Evolutionary conservation across 345 rosid genomes (phyloP).

Genomic region (Sonneratia alba): DNA sequence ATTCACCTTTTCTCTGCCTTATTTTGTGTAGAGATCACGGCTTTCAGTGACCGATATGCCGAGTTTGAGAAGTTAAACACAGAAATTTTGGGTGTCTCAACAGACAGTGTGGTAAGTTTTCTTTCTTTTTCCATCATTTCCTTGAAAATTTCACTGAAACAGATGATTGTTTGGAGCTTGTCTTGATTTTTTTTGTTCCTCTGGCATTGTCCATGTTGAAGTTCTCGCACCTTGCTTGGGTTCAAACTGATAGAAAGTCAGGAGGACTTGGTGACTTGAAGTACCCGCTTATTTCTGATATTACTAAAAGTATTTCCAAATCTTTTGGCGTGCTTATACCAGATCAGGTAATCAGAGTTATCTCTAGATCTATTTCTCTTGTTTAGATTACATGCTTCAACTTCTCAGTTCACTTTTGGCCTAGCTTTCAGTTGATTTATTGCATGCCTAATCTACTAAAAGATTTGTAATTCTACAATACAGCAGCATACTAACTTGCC

Average conservation of each 20-base stretch:
- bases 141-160: too few relatives aligned
- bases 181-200: neutral
- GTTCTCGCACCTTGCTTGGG: slow-evolving; percentile 99
- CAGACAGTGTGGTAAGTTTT: slow-evolving; percentile 82
- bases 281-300: slow-evolving; percentile 78
- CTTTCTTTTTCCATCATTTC: neutral
- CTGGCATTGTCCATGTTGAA: slow-evolving; percentile 13
- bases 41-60: slow-evolving; percentile 81
- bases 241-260: slow-evolving; percentile 93
- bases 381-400: neutral
- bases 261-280: slow-evolving; percentile 98
- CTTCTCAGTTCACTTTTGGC: neutral
- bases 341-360: slow-evolving; percentile 48
- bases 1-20: neutral
- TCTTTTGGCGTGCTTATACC: slow-evolving; percentile 79
- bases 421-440: neutral
- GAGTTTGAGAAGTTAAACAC: slow-evolving; percentile 90
- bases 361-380: neutral
- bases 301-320: slow-evolving; percentile 82
- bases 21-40: slow-evolving; percentile 73
- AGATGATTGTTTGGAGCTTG: too few relatives aligned
- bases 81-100: slow-evolving; percentile 77
- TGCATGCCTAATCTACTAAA: neutral
- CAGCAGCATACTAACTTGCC: neutral
- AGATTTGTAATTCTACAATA: neutral